Evolutionary conservation across 2,329 filamentous ascomycete genomes (phyloP).

Genomic region (Sporothrix phasma): DNA sequence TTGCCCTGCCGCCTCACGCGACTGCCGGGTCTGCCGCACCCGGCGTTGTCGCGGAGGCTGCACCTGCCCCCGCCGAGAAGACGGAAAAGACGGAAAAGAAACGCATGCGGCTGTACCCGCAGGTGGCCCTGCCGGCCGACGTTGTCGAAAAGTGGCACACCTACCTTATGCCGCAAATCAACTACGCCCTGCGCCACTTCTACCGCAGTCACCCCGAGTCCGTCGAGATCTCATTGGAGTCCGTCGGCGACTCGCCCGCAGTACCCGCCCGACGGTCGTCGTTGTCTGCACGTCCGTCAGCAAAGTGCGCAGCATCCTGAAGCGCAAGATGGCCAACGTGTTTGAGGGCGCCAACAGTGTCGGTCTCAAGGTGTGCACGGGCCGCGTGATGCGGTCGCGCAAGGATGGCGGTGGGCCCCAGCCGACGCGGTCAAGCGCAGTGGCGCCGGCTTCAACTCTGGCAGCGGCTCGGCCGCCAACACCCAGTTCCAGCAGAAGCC

Average conservation of each 20-base stretch:
- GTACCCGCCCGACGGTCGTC: slow-evolving; percentile 61
- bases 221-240: slow-evolving; percentile 67
- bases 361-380: slow-evolving; percentile 24
- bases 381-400: slow-evolving; percentile 18
- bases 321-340: slow-evolving; percentile 53
- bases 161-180: slow-evolving; percentile 61
- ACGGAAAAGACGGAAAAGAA: too few species aligned
- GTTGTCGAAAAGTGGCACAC: slow-evolving; percentile 63
- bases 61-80: slow-evolving; percentile 2
- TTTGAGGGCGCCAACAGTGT: slow-evolving; percentile 50
- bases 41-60: neutral
- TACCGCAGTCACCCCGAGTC: slow-evolving; percentile 66
- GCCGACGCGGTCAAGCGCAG: neutral
- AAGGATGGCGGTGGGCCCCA: neutral
- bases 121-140: slow-evolving; percentile 47
- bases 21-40: neutral
- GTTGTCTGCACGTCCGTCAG: slow-evolving; percentile 66
- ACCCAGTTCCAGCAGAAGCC: slow-evolving; percentile 70
- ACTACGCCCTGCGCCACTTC: slow-evolving; percentile 58
- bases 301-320: slow-evolving; percentile 62
- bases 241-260: slow-evolving; percentile 59
- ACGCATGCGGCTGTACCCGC: slow-evolving; percentile 35
- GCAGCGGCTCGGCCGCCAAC: slow-evolving; percentile 44
- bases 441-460: slow-evolving; percentile 22
- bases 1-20: neutral